Conservation (phyloP, 1,284 basidiomycete species). For the Fomitopsis palustris region DNA sequence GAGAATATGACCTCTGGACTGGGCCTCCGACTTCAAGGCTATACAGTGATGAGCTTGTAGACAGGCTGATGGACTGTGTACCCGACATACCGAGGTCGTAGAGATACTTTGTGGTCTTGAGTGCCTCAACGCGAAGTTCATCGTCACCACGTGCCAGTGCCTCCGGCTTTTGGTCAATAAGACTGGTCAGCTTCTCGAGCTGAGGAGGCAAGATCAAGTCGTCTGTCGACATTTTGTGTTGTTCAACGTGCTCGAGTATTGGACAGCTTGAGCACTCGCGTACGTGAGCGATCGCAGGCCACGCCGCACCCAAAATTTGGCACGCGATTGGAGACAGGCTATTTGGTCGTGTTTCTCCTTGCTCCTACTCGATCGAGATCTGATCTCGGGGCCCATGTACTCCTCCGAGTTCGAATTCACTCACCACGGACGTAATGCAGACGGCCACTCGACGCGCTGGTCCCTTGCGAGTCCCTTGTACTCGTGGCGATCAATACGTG, state of each 20-base stretch:
- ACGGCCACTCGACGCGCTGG: too few species aligned
- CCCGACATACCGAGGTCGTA: constrained; percentile 73
- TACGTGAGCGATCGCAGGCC: background rate
- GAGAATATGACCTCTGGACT: constrained; percentile 62
- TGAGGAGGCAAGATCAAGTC: constrained; percentile 32
- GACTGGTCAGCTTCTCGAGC: constrained; percentile 44
- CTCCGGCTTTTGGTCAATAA: constrained; percentile 54
- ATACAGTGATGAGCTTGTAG: background rate
- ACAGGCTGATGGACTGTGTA: background rate
- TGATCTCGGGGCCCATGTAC: background rate
- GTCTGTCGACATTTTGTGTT: constrained; percentile 9
- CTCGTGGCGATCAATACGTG: too few species aligned
- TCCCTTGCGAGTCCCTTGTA: too few species aligned
- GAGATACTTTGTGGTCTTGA: constrained; percentile 70
- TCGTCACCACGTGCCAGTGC: constrained; percentile 52
- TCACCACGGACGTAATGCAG: too few species aligned
- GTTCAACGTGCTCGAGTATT: background rate
- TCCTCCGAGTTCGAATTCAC: background rate
- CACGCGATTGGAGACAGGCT: constrained; percentile 11
- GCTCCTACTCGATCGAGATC: constrained; percentile 6
- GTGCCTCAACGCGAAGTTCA: constrained; percentile 55
- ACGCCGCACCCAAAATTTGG: constrained; percentile 14
- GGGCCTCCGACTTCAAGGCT: constrained; percentile 65
- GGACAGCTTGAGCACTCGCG: background rate
- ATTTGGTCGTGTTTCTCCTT: constrained; percentile 14